Evolutionary conservation across 2,329 filamentous ascomycete genomes (phyloP).

Genomic region (Myriosclerotinia curreyana): DNA sequence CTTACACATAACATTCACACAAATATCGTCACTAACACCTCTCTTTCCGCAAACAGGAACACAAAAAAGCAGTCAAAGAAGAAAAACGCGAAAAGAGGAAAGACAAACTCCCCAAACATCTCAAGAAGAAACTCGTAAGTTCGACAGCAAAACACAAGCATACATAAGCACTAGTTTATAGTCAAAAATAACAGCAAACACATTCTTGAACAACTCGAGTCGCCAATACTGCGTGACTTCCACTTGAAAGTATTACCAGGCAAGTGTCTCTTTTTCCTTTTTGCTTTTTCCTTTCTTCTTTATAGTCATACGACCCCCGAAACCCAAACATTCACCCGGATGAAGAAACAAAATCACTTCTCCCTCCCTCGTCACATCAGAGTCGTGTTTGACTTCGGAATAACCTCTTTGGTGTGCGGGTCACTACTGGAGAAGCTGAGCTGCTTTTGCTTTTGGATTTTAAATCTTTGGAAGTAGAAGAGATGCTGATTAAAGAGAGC

Average conservation of each 20-base stretch:
- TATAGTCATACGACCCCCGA: too few species aligned
- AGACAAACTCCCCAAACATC: slow-evolving; percentile 92
- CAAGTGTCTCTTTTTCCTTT: neutral
- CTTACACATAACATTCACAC: neutral
- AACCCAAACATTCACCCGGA: slow-evolving; percentile 27
- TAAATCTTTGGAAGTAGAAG: slow-evolving; percentile 1
- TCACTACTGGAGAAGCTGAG: slow-evolving; percentile 28
- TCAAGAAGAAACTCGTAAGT: slow-evolving; percentile 85
- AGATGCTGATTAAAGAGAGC: slow-evolving; percentile 39
- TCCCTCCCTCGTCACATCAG: slow-evolving; percentile 17
- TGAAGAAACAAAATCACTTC: slow-evolving; percentile 35
- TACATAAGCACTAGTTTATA: slow-evolving; percentile 36
- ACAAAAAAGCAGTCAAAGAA: slow-evolving; percentile 90
- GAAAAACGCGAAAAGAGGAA: slow-evolving; percentile 91
- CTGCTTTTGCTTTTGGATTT: neutral
- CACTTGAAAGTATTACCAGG: neutral
- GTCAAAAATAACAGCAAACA: slow-evolving; percentile 14
- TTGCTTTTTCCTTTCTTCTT: neutral
- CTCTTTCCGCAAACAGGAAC: slow-evolving; percentile 46
- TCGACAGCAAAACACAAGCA: slow-evolving; percentile 42
- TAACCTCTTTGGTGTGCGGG: slow-evolving; percentile 29
- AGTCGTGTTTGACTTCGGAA: slow-evolving; percentile 30
- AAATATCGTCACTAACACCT: neutral
- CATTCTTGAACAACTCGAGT: neutral
- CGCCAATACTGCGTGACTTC: neutral